Base-by-base conservation (phyloP, 2,329 filamentous ascomycete species). In the Trichophyton mentagrophytes region DNA sequence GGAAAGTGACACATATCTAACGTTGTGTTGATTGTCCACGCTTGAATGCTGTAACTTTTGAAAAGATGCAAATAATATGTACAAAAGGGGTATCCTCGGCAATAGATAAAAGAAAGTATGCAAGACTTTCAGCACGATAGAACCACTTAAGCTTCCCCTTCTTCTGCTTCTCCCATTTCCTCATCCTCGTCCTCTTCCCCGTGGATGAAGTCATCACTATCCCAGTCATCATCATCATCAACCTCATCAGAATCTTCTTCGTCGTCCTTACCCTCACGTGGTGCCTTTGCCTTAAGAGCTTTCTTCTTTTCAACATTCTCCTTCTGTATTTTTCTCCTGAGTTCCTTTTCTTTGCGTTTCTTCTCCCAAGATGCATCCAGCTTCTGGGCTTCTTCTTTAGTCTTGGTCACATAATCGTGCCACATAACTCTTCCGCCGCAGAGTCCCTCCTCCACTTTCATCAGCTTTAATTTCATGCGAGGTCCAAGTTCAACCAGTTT, bases 401-500 rank as follows among this genome's bases (percentile, higher is more conserved):
- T 85, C 80, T 99, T 99, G 71, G 86, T 83, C 59, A 97, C 85
- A 70, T 90, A 95, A 71, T 96, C 90, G 73, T 99, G 93, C 93
- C 93, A 99, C 88, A 99, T 89, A 61, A 96, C 82, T 72, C 90
- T 93, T 57, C 93, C 93, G 27, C 83, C 82, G 68, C 90, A 96
- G 5, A 97, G 75, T 1, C 92, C 93, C 67, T 99, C 93, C 71
- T 99, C 93, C 3, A 99, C 91, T 77, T 99, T 99, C 60, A 90
- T 91, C 75, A 99, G 79, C 36, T 92, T 85, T 46, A 99, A 77
- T 63, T 84, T 87, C 87, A 99, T 86, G 60, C 93, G 84, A 1
- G 93, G 93, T 0, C 93, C 93, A 0, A 99, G 78, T 75, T 99
- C 93, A 2, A 95, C 86, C 5, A 99, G 79, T 72, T 95, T 96